phyloP scores from a whole-genome alignment of 495 filamentous ascomycete species.

The Usnea hakonensis region DNA sequence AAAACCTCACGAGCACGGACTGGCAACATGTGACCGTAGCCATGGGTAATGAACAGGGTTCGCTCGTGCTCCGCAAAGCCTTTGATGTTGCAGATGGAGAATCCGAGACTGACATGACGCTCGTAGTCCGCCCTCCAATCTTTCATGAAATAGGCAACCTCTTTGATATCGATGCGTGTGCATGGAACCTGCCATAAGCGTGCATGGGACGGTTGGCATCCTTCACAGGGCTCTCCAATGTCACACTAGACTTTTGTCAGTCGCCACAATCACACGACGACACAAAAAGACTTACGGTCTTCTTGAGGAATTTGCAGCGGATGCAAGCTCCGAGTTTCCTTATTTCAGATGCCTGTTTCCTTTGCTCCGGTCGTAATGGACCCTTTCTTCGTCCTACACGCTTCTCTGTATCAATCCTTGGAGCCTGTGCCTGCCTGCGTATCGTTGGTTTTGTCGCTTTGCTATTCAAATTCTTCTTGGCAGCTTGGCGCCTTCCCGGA shows the following conservation, averaged over 20 bases:
- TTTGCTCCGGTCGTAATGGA: conserved; percentile 83
- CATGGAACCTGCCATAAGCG: conserved; percentile 92
- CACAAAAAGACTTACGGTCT: conserved; percentile 51
- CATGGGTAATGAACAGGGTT: conserved; percentile 75
- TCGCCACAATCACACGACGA: not conserved
- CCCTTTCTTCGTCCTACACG: conserved; percentile 79
- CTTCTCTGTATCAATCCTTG: conserved; percentile 76
- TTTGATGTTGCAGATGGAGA: conserved; percentile 89
- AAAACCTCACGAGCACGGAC: conserved; percentile 86
- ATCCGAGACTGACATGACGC: conserved; percentile 73
- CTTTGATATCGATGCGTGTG: conserved; percentile 93
- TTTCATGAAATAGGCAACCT: conserved; percentile 95
- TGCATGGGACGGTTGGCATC: conserved; percentile 87
- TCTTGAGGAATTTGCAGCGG: conserved; percentile 96
- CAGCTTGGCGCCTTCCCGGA: conserved; percentile 54
- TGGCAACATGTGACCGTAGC: conserved; percentile 80
- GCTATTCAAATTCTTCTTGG: conserved; percentile 66
- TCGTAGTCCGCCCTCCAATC: conserved; percentile 95
- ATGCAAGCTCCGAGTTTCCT: conserved; percentile 85
- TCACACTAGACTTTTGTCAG: conserved; percentile 51
- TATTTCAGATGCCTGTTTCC: conserved; percentile 90
- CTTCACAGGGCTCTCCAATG: conserved; percentile 86
- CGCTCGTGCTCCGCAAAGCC: conserved; percentile 77
- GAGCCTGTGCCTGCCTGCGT: conserved; percentile 59
- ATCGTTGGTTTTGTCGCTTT: conserved; percentile 77